Evolutionary conservation across 805 yeast species (phyloP).

Genomic region (Candida schatavii): DNA sequence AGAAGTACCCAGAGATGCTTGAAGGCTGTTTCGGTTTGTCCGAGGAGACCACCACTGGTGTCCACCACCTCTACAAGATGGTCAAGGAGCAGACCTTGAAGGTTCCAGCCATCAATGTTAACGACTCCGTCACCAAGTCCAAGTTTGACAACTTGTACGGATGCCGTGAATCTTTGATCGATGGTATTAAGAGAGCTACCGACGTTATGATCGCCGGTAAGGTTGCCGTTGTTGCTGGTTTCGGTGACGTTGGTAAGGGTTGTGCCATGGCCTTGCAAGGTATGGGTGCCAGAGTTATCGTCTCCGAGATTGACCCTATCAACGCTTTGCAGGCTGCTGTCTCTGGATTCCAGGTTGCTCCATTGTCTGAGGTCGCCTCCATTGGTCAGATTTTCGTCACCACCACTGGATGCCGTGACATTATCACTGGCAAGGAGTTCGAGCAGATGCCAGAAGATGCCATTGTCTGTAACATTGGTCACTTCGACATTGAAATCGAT

Average conservation of each 20-base stretch:
- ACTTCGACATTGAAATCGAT: slow-evolving; percentile 98
- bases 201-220: slow-evolving; percentile 99
- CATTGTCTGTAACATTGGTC: slow-evolving; percentile 99
- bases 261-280: slow-evolving; percentile 98
- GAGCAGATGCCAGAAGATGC: slow-evolving; percentile 97
- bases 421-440: slow-evolving; percentile 87
- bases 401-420: slow-evolving; percentile 99
- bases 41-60: slow-evolving; percentile 99
- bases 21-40: slow-evolving; percentile 92
- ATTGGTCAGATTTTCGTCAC: slow-evolving; percentile 97
- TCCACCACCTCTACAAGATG: slow-evolving; percentile 97
- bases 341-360: slow-evolving; percentile 94
- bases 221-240: slow-evolving; percentile 98
- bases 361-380: slow-evolving; percentile 90
- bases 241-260: slow-evolving; percentile 99
- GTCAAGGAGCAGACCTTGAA: slow-evolving; percentile 81
- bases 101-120: slow-evolving; percentile 99
- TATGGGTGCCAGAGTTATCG: slow-evolving; percentile 98
- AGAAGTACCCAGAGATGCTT: slow-evolving; percentile 96
- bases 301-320: slow-evolving; percentile 97
- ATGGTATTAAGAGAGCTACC: slow-evolving; percentile 99
- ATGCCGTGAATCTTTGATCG: slow-evolving; percentile 97
- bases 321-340: slow-evolving; percentile 99
- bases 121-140: slow-evolving; percentile 98
- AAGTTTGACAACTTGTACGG: slow-evolving; percentile 99